Conservation (phyloP, 1,284 basidiomycete species). For the Heterobasidion parviporum region DNA sequence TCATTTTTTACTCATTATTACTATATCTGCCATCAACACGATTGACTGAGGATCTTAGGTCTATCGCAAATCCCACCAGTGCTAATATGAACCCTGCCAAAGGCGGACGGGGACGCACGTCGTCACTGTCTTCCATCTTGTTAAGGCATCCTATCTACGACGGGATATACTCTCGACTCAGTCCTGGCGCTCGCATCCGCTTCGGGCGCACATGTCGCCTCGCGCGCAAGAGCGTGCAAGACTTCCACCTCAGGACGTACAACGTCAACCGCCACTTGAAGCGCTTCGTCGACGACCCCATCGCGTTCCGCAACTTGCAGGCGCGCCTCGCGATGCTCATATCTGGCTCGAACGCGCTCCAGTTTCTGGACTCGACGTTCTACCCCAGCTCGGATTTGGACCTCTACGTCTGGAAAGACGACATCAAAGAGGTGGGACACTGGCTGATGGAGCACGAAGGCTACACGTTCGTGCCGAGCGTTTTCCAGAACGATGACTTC, state of each 20-base stretch:
- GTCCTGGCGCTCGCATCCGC: neutral
- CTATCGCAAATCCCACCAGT: no score
- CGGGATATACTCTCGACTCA: neutral
- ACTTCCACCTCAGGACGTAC: constrained; percentile 10
- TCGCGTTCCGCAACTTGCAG: constrained; percentile 35
- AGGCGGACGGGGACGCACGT: no score
- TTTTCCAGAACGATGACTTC: neutral
- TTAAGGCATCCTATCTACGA: neutral
- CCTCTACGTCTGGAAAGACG: constrained; percentile 27
- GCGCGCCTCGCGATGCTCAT: constrained; percentile 32
- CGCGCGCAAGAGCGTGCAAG: neutral
- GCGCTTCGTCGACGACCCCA: constrained; percentile 20
- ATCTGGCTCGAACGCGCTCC: constrained; percentile 43
- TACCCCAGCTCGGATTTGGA: constrained; percentile 42
- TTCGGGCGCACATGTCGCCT: neutral
- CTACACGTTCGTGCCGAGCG: neutral
- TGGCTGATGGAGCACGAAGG: constrained; percentile 5
- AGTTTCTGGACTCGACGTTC: constrained; percentile 34
- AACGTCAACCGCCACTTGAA: constrained; percentile 18
- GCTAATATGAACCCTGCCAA: no score
- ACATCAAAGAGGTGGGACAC: constrained; percentile 7
- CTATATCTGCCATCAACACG: no score
- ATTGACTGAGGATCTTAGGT: no score
- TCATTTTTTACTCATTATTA: no score
- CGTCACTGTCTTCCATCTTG: no score